phyloP scores from a whole-genome alignment of 352 stramenopile genomes.

The Phytopythium montanum region DNA sequence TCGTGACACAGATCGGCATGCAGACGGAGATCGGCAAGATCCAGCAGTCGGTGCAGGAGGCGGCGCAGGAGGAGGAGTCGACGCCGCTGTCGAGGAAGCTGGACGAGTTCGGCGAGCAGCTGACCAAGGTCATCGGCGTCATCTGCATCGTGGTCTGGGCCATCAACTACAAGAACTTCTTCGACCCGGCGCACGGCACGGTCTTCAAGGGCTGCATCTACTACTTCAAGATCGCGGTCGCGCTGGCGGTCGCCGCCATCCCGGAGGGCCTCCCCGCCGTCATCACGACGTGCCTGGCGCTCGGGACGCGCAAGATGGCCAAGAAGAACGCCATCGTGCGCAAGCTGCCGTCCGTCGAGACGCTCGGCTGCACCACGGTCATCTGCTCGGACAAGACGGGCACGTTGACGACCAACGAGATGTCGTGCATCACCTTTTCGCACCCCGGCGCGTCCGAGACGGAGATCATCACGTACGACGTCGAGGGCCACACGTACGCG shows the following conservation, averaged over 20 bases:
- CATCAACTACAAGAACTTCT: constrained; percentile 98
- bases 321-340: constrained; percentile 98
- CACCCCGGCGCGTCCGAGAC: constrained; percentile 61
- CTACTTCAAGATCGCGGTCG: constrained; percentile 99
- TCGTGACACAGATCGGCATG: constrained; percentile 97
- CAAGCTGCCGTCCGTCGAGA: constrained; percentile 97
- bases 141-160: constrained; percentile 97
- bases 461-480: constrained; percentile 85
- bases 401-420: constrained; percentile 98
- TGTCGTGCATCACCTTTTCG: constrained; percentile 89
- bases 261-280: constrained; percentile 98
- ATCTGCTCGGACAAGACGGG: constrained; percentile 95
- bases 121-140: constrained; percentile 96
- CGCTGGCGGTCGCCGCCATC: constrained; percentile 97
- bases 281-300: constrained; percentile 96
- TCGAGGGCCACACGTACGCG: constrained; percentile 94
- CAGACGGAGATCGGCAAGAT: constrained; percentile 99
- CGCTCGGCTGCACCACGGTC: constrained; percentile 94
- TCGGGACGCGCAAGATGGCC: constrained; percentile 96
- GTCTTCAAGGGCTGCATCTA: constrained; percentile 97
- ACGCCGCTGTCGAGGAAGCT: constrained; percentile 98
- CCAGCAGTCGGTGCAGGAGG: constrained; percentile 89
- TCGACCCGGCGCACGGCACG: constrained; percentile 81
- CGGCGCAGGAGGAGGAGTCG: constrained; percentile 91
- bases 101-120: constrained; percentile 96